Evolutionary conservation across 2,329 filamentous ascomycete species (phyloP).

Genomic region (Curvularia verruculosa): DNA sequence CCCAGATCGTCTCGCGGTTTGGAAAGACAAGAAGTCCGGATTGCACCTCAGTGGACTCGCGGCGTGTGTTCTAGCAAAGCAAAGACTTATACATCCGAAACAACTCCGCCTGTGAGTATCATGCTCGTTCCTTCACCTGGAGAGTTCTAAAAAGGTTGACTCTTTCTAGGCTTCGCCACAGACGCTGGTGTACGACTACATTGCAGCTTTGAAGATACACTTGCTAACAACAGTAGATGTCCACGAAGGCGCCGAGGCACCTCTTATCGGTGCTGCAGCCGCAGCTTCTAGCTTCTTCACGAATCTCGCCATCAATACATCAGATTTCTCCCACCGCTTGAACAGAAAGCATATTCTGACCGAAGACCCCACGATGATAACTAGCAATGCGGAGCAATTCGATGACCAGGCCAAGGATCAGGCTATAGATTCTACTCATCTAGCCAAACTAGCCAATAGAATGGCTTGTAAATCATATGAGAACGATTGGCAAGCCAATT

Average conservation of each 20-base stretch:
- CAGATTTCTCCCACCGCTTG: constrained; percentile 20
- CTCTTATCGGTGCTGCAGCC: constrained; percentile 18
- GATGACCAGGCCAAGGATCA: not conserved
- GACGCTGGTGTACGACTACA: constrained; percentile 26
- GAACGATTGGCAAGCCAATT: constrained; percentile 13
- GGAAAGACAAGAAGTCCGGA: constrained; percentile 27
- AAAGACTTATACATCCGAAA: constrained; percentile 14
- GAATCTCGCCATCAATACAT: constrained; percentile 17
- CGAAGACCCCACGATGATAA: not conserved
- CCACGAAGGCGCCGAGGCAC: constrained; percentile 28
- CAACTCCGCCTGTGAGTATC: constrained; percentile 22
- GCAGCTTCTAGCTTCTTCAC: constrained; percentile 20
- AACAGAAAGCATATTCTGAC: not conserved
- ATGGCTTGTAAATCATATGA: constrained; percentile 27
- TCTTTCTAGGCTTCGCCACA: constrained; percentile 20
- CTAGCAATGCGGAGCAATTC: not conserved
- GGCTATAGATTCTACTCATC: constrained; percentile 3
- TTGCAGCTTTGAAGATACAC: not conserved
- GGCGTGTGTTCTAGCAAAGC: constrained; percentile 14
- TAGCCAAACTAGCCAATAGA: constrained; percentile 20
- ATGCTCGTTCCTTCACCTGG: not conserved
- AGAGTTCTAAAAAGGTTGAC: not conserved
- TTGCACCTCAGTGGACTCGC: constrained; percentile 28
- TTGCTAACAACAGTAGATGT: constrained; percentile 19
- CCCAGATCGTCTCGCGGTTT: constrained; percentile 26